Evolutionary conservation across 371 early-diverging fungal genomes (phyloP).

Genomic region (Blakeslea trispora): DNA sequence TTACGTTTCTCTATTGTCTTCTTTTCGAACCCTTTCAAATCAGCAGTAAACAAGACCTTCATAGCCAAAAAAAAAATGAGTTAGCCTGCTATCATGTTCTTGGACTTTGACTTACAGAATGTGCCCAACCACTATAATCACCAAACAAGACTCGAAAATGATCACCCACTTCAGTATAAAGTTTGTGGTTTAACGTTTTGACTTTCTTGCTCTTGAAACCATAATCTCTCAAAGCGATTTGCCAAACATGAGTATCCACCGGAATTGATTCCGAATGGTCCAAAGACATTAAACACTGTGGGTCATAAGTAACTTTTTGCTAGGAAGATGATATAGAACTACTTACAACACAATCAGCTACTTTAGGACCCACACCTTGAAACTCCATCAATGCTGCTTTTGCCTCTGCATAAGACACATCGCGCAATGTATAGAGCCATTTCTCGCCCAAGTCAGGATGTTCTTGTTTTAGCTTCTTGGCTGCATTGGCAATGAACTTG

Average conservation of each 20-base stretch:
- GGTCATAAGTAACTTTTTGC: not conserved
- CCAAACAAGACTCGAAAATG: conserved; percentile 83
- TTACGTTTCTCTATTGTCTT: conserved; percentile 5
- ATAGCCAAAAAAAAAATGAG: conserved; percentile 1
- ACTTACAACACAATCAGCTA: conserved; percentile 95
- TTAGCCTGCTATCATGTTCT: not conserved
- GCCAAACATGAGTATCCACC: conserved; percentile 94
- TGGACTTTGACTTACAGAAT: conserved; percentile 60
- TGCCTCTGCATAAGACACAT: conserved; percentile 57
- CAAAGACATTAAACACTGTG: conserved; percentile 77
- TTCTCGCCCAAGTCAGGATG: conserved; percentile 46
- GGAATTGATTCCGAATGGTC: conserved; percentile 86
- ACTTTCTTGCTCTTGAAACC: conserved; percentile 47
- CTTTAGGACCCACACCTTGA: conserved; percentile 89
- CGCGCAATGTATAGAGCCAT: conserved; percentile 68
- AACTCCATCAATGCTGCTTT: conserved; percentile 65
- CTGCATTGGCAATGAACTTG: conserved; percentile 80
- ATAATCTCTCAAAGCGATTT: conserved; percentile 86
- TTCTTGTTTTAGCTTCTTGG: conserved; percentile 47
- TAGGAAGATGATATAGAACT: not conserved
- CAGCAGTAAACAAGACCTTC: conserved; percentile 58
- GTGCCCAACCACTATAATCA: conserved; percentile 90
- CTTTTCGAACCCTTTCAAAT: conserved; percentile 41
- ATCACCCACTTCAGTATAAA: conserved; percentile 75
- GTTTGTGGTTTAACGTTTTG: conserved; percentile 67